These are phyloP conservation scores for Boechera retrofracta DNA, from an alignment of 345 rosid species.

Conservation along the genomic window DNA sequence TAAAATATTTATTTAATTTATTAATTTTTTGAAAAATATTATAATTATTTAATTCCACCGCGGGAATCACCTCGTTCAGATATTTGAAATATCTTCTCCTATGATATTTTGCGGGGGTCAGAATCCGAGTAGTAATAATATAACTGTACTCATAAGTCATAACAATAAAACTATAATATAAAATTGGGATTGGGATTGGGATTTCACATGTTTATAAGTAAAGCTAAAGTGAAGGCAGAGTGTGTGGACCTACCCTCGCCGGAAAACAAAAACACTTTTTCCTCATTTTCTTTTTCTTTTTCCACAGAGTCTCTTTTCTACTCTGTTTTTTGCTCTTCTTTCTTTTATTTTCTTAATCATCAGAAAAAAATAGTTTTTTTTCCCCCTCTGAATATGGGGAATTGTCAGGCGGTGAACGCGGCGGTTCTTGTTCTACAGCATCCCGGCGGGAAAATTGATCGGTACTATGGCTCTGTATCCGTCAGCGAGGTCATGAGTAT, in stretches of 20 bases:
- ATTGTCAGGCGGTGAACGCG: constrained; percentile 89
- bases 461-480: constrained; percentile 63
- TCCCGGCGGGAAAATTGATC: constrained; percentile 76
- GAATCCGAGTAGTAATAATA: too few relatives aligned
- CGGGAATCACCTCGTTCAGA: too few relatives aligned
- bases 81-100: too few relatives aligned
- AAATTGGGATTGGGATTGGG: not conserved
- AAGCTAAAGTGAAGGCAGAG: constrained; percentile 30
- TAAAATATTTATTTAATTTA: too few relatives aligned
- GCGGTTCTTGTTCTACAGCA: constrained; percentile 88
- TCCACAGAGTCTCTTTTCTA: not conserved
- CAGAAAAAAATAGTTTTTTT: not conserved
- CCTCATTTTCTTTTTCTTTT: constrained; percentile 11
- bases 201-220: constrained; percentile 37
- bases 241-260: constrained; percentile 43
- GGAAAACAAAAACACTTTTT: constrained; percentile 1
- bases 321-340: constrained; percentile 19
- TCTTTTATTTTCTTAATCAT: not conserved
- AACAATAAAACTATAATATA: constrained; percentile 4
- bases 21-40: too few relatives aligned
- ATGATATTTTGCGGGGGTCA: too few relatives aligned
- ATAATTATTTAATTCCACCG: too few relatives aligned
- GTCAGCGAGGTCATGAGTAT: constrained; percentile 75
- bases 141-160: not conserved
- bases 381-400: constrained; percentile 60